Base-by-base conservation (phyloP, 805 yeast species). In the Metschnikowia koreensis region DNA sequence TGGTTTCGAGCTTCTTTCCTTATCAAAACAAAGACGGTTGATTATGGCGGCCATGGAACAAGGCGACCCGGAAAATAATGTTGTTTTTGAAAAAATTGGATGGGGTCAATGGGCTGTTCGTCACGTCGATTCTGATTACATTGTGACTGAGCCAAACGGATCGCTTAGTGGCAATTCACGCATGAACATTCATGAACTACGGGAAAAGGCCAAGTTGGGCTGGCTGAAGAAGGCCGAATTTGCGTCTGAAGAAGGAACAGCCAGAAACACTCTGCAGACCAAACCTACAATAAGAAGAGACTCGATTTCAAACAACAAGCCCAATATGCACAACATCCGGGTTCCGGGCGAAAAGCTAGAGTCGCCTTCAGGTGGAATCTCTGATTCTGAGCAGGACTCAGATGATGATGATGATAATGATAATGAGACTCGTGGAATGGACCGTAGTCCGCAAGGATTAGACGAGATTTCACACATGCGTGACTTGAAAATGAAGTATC, bases 41-140 rank as follows among this genome's bases (percentile, higher is more conserved):
- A 92, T 92, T 31, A 92, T 92, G 86, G 83, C 91, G 12, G 94
- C 92, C 38, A 79, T 92, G 70, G 97, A 90, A 60, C 80, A 81
- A 57, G 87, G 88, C 9, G 89, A 83, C 61, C 59, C 76, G 1
- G 73, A 67, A 40, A 84, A 81, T 50, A 77, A 79, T 52, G 84
- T 87, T 41, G 81, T 86, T 13, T 92, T 92, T 70, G 96, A 90
- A 63, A 92, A 92, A 70, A 90, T 92, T 33, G 97, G 97, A 22
- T 92, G 98, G 98, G 98, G 98, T 53, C 96, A 92, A 67, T 92
- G 98, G 98, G 87, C 87, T 26, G 96, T 92, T 2, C 79, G 83
- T 60, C 71, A 74, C 45, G 81, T 62, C 60, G 78, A 68, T 65
- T 77, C 69, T 31, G 73, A 79, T 67, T 66, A 61, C 61, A 60